Evolutionary conservation across 768 basidiomycete species (phyloP).

Genomic region (Lactifluus rugatus): DNA sequence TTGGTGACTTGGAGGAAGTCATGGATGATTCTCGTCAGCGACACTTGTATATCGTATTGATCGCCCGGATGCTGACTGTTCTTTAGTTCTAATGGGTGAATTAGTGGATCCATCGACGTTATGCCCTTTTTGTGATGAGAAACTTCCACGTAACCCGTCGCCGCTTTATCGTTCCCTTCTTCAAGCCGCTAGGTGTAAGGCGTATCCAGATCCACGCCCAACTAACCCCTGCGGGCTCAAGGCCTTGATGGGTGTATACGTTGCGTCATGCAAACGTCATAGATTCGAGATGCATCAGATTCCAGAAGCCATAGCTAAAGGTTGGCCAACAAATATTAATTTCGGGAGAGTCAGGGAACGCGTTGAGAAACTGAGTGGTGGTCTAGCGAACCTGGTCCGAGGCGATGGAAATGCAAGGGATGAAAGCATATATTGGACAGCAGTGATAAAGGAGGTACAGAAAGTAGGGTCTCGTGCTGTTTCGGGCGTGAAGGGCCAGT

Average conservation of each 20-base stretch:
- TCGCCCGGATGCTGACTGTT: not conserved
- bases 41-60: not conserved
- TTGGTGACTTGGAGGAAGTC: not conserved
- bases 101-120: slow-evolving; percentile 53
- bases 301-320: slow-evolving; percentile 57
- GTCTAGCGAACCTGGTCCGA: slow-evolving; percentile 42
- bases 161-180: slow-evolving; percentile 48
- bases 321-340: slow-evolving; percentile 71
- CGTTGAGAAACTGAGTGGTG: slow-evolving; percentile 39
- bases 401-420: slow-evolving; percentile 28
- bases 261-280: slow-evolving; percentile 68
- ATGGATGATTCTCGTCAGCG: slow-evolving; percentile 18
- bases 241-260: slow-evolving; percentile 42
- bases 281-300: slow-evolving; percentile 65
- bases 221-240: slow-evolving; percentile 57
- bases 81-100: slow-evolving; percentile 42
- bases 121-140: slow-evolving; percentile 76
- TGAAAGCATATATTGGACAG: slow-evolving; percentile 58
- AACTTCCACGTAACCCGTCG: slow-evolving; percentile 53
- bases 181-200: slow-evolving; percentile 40
- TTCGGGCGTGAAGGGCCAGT: slow-evolving; percentile 64
- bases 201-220: slow-evolving; percentile 52
- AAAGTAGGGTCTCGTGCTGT: slow-evolving; percentile 56
- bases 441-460: slow-evolving; percentile 52
- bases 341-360: slow-evolving; percentile 47